Conservation (phyloP, 192 early-diverging fungal species). For the Backusella sp. region DNA sequence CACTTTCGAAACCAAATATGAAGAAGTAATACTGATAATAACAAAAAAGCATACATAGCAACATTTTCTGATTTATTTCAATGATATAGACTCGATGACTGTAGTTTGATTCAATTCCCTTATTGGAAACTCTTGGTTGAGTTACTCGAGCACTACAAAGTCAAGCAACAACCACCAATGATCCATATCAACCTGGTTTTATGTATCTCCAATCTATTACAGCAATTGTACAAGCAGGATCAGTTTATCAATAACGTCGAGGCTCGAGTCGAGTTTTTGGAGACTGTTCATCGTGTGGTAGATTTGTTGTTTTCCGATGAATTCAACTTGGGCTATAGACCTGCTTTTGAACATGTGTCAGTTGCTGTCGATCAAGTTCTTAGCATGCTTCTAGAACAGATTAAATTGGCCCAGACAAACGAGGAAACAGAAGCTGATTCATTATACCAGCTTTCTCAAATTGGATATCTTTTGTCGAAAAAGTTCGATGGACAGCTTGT, state of each 20-base stretch:
- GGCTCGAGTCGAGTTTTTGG: not conserved
- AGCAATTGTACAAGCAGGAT: constrained; percentile 8
- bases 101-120: constrained; percentile 11
- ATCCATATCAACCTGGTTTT: constrained; percentile 23
- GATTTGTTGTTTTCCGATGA: constrained; percentile 10
- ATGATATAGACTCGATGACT: constrained; percentile 16
- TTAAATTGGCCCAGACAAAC: not conserved
- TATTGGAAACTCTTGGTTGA: constrained; percentile 29
- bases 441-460: not conserved
- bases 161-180: constrained; percentile 12
- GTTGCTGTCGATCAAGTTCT: constrained; percentile 11
- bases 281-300: not conserved
- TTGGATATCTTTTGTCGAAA: not conserved
- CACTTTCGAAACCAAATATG: constrained; percentile 24
- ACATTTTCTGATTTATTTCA: not conserved
- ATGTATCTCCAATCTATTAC: constrained; percentile 7
- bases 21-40: constrained; percentile 21
- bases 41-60: not conserved
- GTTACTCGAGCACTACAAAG: constrained; percentile 22
- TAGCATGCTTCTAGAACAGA: not conserved
- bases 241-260: not conserved
- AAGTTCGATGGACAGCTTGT: constrained; percentile 7
- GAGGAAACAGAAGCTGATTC: not conserved
- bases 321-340: constrained; percentile 3
- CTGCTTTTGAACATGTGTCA: constrained; percentile 18